Evolutionary conservation across 345 rosid genomes (phyloP).

Genomic region (Trapa bicornis): DNA sequence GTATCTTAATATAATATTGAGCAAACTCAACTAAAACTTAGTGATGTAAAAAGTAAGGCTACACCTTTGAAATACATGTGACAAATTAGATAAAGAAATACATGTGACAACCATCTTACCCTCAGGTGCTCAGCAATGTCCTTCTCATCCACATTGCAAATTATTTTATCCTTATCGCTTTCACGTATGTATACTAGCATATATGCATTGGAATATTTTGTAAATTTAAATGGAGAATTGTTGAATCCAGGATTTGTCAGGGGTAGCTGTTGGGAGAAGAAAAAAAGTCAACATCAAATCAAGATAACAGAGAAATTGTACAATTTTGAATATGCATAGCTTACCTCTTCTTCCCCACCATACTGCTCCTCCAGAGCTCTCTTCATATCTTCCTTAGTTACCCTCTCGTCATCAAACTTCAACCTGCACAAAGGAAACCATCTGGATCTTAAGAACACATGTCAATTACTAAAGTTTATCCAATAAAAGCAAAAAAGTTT

Average conservation of each 20-base stretch:
- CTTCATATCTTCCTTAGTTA: slow-evolving; percentile 40
- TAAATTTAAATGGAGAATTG: slow-evolving; percentile 41
- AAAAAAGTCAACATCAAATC: neutral
- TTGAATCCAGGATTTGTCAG: slow-evolving; percentile 49
- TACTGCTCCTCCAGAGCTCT: slow-evolving; percentile 48
- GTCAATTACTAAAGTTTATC: neutral
- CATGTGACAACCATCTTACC: slow-evolving; percentile 17
- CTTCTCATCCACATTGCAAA: slow-evolving; percentile 43
- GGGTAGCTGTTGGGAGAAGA: slow-evolving; percentile 20
- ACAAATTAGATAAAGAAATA: too few relatives aligned
- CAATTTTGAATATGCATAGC: neutral
- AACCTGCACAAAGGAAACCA: slow-evolving; percentile 20
- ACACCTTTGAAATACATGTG: neutral
- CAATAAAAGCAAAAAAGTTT: neutral
- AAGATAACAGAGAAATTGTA: slow-evolving; percentile 1
- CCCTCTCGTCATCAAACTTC: slow-evolving; percentile 47
- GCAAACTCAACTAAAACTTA: neutral
- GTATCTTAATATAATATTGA: neutral
- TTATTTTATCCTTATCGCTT: slow-evolving; percentile 44
- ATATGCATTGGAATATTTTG: slow-evolving; percentile 45
- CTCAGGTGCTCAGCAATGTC: slow-evolving; percentile 46
- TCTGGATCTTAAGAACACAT: neutral
- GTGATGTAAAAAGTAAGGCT: neutral
- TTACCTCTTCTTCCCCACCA: slow-evolving; percentile 48
- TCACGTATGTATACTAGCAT: slow-evolving; percentile 48